These are phyloP conservation scores for Backusella australiensis DNA, from an alignment of 192 early-diverging fungal genomes.

Conservation along the genomic window DNA sequence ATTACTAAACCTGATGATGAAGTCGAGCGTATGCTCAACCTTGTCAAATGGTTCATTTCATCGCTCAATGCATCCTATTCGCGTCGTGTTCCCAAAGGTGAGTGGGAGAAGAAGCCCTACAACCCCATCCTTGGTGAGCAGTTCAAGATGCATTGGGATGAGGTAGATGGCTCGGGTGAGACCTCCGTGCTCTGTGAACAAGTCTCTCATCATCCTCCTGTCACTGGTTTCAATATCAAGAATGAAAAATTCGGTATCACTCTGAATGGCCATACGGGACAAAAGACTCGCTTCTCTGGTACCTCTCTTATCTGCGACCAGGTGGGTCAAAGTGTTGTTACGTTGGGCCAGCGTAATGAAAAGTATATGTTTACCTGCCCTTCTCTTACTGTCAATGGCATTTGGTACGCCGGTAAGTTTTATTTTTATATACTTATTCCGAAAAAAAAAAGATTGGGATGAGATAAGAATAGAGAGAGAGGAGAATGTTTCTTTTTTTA, in stretches of 20 bases:
- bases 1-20: conserved; percentile 56
- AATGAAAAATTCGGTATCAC: conserved; percentile 30
- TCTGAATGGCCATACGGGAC: conserved; percentile 28
- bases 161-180: conserved; percentile 53
- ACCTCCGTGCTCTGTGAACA: conserved; percentile 39
- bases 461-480: no score
- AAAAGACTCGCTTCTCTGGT: conserved; percentile 62
- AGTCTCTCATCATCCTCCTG: conserved; percentile 51
- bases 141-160: conserved; percentile 43
- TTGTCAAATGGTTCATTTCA: conserved; percentile 74
- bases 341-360: conserved; percentile 40
- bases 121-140: conserved; percentile 53
- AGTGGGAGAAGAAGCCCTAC: conserved; percentile 63
- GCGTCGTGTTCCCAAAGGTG: conserved; percentile 62
- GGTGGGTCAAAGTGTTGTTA: conserved; percentile 67
- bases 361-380: conserved; percentile 68
- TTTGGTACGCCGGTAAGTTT: conserved; percentile 45
- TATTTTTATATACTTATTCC: neutral
- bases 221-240: conserved; percentile 47
- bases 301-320: conserved; percentile 70
- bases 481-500: no score
- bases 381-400: conserved; percentile 67
- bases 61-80: conserved; percentile 75
- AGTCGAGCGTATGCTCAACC: conserved; percentile 61
- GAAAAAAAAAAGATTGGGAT: no score